Evolutionary conservation across 768 basidiomycete species (phyloP).

Genomic region (Leccinum broughii): DNA sequence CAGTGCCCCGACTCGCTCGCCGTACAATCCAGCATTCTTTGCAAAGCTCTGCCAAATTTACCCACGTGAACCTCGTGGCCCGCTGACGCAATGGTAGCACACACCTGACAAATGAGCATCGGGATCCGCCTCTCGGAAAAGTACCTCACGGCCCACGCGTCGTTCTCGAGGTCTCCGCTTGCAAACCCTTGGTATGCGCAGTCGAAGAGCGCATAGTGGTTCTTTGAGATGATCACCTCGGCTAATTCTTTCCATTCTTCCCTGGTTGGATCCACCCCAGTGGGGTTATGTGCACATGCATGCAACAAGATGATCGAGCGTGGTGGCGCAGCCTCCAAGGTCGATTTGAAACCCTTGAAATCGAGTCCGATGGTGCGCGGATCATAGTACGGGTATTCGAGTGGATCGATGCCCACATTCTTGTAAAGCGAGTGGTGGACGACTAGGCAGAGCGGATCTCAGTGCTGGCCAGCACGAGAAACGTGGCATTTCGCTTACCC

Average conservation of each 20-base stretch:
- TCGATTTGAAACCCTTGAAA: conserved; percentile 61
- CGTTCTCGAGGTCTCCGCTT: conserved; percentile 86
- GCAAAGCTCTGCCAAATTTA: conserved; percentile 76
- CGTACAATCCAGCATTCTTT: conserved; percentile 94
- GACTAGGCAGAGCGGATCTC: conserved; percentile 40
- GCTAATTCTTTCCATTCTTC: conserved; percentile 86
- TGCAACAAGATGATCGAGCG: conserved; percentile 89
- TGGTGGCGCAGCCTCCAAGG: conserved; percentile 63
- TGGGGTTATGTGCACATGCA: conserved; percentile 96
- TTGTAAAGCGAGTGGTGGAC: conserved; percentile 91
- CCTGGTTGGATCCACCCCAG: conserved; percentile 88
- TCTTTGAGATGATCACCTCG: conserved; percentile 64
- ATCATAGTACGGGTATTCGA: conserved; percentile 94
- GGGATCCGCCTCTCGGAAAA: conserved; percentile 77
- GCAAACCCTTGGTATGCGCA: conserved; percentile 98
- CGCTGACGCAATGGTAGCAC: background rate
- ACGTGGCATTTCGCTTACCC: conserved; percentile 53
- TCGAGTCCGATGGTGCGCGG: conserved; percentile 87
- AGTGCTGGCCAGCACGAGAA: conserved; percentile 4
- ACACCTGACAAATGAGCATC: conserved; percentile 84
- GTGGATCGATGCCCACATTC: conserved; percentile 85
- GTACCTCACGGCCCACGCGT: conserved; percentile 88
- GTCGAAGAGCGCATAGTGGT: conserved; percentile 92
- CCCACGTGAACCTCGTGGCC: conserved; percentile 12
- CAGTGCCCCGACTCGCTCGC: conserved; percentile 92